Base-by-base conservation (phyloP, 177 flowering plant genomes). In the Vitis hybrid region DNA sequence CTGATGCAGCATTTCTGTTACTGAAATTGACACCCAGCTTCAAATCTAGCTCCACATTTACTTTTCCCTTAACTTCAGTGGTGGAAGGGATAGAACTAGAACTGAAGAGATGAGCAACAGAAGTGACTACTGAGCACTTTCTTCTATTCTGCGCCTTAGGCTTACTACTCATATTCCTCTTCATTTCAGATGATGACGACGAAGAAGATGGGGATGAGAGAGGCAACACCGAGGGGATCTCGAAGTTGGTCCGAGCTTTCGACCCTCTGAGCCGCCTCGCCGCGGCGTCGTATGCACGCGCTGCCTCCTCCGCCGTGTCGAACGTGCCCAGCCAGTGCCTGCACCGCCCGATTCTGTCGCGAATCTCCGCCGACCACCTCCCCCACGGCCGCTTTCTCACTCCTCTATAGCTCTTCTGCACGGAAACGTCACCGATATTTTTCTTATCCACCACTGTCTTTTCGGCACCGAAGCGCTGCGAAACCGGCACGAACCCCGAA, bases 311-410 rank as follows among this genome's bases (percentile, higher is more conserved):
- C 24, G 96, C 90, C 52, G 96, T 88, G 82, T 92, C 96, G 66
- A 91, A 92, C 20, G 98, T 92, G 1, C 98, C 98, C 0, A 92
- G 86, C 98, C 98, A 92, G 78, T 89, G 98, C 8, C 98, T 71
- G 80, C 98, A 92, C 78, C 91, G 76, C 62, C 98, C 98, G 4
- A 92, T 81, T 1, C 94, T 69, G 85, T 92, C 96, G 4, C 98
- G 73, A 65, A 92, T 92, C 85, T 92, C 98, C 52, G 98, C 96
- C 58, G 96, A 92, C 91, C 91, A 92, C 72, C 98, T 77, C 55
- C 98, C 98, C 98, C 98, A 92, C 49, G 93, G 98, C 81, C 96
- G 62, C 84, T 88, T 91, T 50, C 96, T 68, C 58, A 93, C 98
- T 5, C 93, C 95, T 64, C 97, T 82, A 72, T 81, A 90, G 69